These are phyloP conservation scores for Plantago elongata DNA, from an alignment of 257 asterid species.

Conservation along the genomic window DNA sequence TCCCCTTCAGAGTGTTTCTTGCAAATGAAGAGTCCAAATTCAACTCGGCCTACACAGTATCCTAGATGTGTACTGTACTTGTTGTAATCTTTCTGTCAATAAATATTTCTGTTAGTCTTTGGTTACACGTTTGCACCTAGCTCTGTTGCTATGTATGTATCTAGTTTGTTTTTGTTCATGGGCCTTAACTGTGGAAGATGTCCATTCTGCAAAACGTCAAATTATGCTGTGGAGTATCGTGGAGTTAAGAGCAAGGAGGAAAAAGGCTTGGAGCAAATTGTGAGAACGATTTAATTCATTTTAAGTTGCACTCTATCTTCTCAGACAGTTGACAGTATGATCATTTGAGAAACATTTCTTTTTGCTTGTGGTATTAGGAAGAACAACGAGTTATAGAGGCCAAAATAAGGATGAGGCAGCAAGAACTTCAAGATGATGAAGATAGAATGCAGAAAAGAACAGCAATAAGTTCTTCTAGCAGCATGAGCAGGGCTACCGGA, in stretches of 20 bases:
- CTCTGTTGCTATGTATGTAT: conserved; percentile 9
- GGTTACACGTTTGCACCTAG: not conserved
- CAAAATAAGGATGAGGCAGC: conserved; percentile 92
- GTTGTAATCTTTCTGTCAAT: not conserved
- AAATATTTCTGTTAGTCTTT: not conserved
- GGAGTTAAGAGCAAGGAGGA: conserved; percentile 91
- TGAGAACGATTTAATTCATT: conserved; percentile 33
- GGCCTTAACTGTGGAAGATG: conserved; percentile 64
- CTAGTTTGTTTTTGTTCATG: conserved; percentile 11
- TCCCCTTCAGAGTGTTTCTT: conserved; percentile 73
- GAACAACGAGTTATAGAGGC: conserved; percentile 98
- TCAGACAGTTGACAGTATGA: conserved; percentile 11
- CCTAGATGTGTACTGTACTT: conserved; percentile 34
- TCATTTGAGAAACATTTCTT: conserved; percentile 10
- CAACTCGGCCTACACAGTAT: conserved; percentile 95
- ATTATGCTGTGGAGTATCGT: conserved; percentile 94
- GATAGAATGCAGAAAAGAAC: conserved; percentile 54
- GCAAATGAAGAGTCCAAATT: conserved; percentile 96
- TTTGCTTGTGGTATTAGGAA: conserved; percentile 47
- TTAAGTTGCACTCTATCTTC: not conserved
- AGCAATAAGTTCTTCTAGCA: conserved; percentile 57
- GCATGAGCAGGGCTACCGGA: conserved; percentile 47
- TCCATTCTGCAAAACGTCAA: conserved; percentile 89
- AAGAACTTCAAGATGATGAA: conserved; percentile 90
- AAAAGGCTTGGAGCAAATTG: conserved; percentile 91